Evolutionary conservation across 108 stramenopile genomes (phyloP).

Genomic region (Chaetoceros tenuissimus): DNA sequence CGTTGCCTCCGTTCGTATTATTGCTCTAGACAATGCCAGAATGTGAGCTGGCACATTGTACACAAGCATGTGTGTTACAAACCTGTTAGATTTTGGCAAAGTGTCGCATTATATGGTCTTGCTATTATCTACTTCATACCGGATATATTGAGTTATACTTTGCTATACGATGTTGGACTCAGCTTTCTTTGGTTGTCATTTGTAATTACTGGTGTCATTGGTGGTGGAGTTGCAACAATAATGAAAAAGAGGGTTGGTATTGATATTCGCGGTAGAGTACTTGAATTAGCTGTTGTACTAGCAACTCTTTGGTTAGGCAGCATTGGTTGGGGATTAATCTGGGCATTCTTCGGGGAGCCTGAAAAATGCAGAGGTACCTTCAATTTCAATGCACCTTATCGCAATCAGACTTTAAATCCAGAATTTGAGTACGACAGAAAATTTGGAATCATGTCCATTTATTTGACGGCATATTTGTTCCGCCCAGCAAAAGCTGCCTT

Average conservation of each 20-base stretch:
- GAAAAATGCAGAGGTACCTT: slow-evolving; percentile 45
- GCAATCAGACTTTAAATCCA: background rate
- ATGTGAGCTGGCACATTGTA: slow-evolving; percentile 89
- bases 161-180: slow-evolving; percentile 66
- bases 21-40: slow-evolving; percentile 86
- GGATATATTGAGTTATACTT: slow-evolving; percentile 60
- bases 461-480: slow-evolving; percentile 4
- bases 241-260: slow-evolving; percentile 53
- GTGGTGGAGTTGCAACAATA: slow-evolving; percentile 56
- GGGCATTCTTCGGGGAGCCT: slow-evolving; percentile 65
- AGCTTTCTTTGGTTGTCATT: slow-evolving; percentile 57
- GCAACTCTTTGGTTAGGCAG: slow-evolving; percentile 51
- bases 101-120: slow-evolving; percentile 54
- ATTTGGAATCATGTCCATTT: slow-evolving; percentile 3
- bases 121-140: slow-evolving; percentile 43
- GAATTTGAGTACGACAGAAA: background rate
- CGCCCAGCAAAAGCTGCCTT: background rate
- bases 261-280: slow-evolving; percentile 69
- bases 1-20: slow-evolving; percentile 84
- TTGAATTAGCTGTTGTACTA: slow-evolving; percentile 57
- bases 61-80: slow-evolving; percentile 93
- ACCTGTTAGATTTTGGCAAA: slow-evolving; percentile 66
- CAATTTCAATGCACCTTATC: background rate
- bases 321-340: slow-evolving; percentile 61
- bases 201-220: slow-evolving; percentile 60